Evolutionary conservation across 306 rosid species (phyloP), one percentile per base, ranked within the genome.

Genomic region (Pterocarpus macrocarpus): DNA sequence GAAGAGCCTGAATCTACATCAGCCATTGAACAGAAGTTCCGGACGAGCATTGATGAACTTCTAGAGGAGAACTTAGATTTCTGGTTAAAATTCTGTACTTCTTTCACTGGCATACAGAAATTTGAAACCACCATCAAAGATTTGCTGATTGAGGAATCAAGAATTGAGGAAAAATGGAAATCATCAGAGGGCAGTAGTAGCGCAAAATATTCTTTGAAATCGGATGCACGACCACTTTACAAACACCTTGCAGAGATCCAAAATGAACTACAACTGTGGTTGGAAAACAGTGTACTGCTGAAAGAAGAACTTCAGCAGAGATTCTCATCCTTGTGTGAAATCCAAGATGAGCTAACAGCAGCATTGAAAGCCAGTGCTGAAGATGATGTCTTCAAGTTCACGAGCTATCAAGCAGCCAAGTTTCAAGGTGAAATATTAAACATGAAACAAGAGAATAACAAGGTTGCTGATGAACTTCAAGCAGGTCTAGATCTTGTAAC

Each of bases 341-440:
- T 93, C 68, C 98, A 93, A 82, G 94, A 91, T 65, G 97, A 90
- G 76, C 89, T 93, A 78, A 90, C 91, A 28, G 55, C 71, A 14
- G 94, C 97, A 45, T 76, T 94, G 87, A 94, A 90, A 82, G 80
- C 84, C 7, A 87, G 98, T 59, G 98, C 98, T 0, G 95, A 90
- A 75, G 94, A 89, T 32, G 92, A 92, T 2, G 94, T 90, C 12
- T 89, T 92, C 89, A 79, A 77, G 75, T 94, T 94, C 78, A 92
- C 98, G 8, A 94, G 94, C 87, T 89, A 89, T 85, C 98, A 94
- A 88, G 98, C 97, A 44, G 98, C 98, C 55, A 92, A 94, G 88
- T 94, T 91, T 79, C 95, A 92, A 84, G 98, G 98, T 8, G 98
- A 94, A 86, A 79, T 94, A 66, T 67, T 94, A 88, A 94, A 94